Evolutionary conservation across 2,329 filamentous ascomycete species (phyloP), one percentile per base, ranked within the genome.

Genomic region (Akanthomyces lecanii): DNA sequence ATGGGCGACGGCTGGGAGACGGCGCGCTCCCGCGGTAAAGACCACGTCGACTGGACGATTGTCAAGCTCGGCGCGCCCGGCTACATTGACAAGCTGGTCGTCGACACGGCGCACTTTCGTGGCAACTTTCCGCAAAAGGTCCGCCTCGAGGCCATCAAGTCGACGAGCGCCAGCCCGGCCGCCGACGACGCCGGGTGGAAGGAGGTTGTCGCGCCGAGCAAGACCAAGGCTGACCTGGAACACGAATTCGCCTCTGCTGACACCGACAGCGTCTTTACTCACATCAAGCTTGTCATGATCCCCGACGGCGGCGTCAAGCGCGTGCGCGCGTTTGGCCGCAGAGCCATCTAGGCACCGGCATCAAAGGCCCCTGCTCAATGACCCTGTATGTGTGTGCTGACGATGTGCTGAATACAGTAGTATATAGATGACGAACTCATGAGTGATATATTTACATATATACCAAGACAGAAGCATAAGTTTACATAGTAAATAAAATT

Each of bases 1-100:
- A 95, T 95, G 91, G 89, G 90, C 57, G 91, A 94, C 73, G 91
- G 91, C 8, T 95, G 91, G 91, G 91, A 95, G 77, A 95, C 91
- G 62, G 86, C 88, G 67, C 83, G 91, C 61, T 91, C 89, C 42
- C 80, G 91, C 56, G 86, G 82, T 57, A 86, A 85, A 73, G 85
- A 81, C 51, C 91, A 95, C 74, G 77, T 90, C 23, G 91, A 95
- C 75, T 95, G 91, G 90, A 81, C 87, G n/a, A 86, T 94, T 67
- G 84, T 95, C 66, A 84, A 85, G 54, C 83, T 95, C 23, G 91
- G 90, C 28, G 84, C 85, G 0, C 81, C 84, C 5, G 89, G 85
- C 8, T 80, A 80, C 64, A 82, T 90, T 65, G 84, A 87, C 70
- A 86, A 82, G 68, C 78, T 93, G 62, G 76, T 93, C 18, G 84